Base-by-base conservation (phyloP, 192 early-diverging fungal genomes). In the Coemansia javaensis region DNA sequence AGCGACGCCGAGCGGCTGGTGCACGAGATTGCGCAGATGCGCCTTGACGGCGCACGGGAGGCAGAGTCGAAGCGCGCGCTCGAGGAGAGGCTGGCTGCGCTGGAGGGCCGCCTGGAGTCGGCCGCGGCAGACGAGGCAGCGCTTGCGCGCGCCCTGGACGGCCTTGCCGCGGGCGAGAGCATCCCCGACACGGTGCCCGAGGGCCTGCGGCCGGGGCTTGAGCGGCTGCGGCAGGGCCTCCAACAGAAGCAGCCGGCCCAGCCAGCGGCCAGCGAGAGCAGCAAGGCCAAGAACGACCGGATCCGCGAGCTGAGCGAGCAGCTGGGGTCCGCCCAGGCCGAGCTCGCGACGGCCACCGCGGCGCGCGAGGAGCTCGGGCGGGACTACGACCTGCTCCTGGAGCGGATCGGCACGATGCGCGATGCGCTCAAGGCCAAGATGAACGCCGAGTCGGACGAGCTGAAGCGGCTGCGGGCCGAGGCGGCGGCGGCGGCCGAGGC, bases 391-490 rank as follows among this genome's bases (percentile, higher is more conserved):
- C 53, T 78, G 31, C 60, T 94, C 13, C 59, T 94, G 34, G 89
- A 83, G 21, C 83, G 85, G 40, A 70, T 97, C 5, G 74, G 81
- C 2, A 82, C 75, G 20, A 85, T 94, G 78, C 93, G 91, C 54
- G 85, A 82, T 24, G 83, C 87, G 0, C 59, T 94, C 3, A 82
- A 78, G 25, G 82, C 90, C 11, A 86, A 88, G 66, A 74, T 94
- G 40, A 88, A 92, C 57, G 84, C 81, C 10, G 92, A 97, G 46
- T 85, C 87, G 40, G 69, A 67, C 35, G 66, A 78, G 37, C 48
- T 78, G 34, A 66, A 68, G 47, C 65, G 58, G 23, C 50, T 69
- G 39, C 77, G 77, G 24, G 17, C 30, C 6, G 52, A 59, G 32
- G 49, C 59, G 5, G 47, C 47, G 0, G 17, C 59, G 2, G 44